Conservation (phyloP, 202 grass and related monocot genomes). For the Eragrostis tef region DNA sequence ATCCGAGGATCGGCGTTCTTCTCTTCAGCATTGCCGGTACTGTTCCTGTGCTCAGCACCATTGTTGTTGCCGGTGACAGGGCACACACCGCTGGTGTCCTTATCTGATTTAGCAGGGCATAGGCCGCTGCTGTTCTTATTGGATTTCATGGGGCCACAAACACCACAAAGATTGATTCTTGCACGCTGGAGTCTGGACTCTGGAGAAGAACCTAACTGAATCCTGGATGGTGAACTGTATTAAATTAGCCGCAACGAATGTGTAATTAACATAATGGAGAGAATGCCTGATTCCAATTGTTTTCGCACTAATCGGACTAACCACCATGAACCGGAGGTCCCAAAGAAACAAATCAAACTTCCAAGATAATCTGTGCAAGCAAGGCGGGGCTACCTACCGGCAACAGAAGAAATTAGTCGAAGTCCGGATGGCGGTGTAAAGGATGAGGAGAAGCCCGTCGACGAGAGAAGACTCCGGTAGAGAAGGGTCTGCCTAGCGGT, state of each 20-base stretch:
- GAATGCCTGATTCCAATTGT: neutral
- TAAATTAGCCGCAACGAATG: neutral
- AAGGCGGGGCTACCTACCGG: neutral
- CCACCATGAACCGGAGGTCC: neutral
- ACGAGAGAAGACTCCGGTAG: neutral
- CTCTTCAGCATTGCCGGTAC: constrained; percentile 27
- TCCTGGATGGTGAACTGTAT: neutral
- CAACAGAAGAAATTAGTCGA: constrained; percentile 13
- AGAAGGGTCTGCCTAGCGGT: no score
- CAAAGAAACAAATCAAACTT: neutral
- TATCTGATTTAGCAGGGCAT: constrained; percentile 58
- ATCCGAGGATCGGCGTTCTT: constrained; percentile 48
- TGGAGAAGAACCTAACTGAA: neutral
- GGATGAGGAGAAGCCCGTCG: neutral
- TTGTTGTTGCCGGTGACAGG: constrained; percentile 56
- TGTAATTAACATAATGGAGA: neutral
- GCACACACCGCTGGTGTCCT: constrained; percentile 42
- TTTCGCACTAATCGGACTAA: neutral
- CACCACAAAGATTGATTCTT: constrained; percentile 7
- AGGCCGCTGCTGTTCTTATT: constrained; percentile 28
- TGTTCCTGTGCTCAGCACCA: constrained; percentile 38
- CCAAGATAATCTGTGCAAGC: neutral
- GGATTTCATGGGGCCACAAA: constrained; percentile 50
- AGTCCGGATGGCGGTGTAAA: neutral
- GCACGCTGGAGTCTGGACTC: no score